Evolutionary conservation across 2,329 filamentous ascomycete species (phyloP), one percentile per base, ranked within the genome.

Genomic region (Phyllosticta capitalensis): DNA sequence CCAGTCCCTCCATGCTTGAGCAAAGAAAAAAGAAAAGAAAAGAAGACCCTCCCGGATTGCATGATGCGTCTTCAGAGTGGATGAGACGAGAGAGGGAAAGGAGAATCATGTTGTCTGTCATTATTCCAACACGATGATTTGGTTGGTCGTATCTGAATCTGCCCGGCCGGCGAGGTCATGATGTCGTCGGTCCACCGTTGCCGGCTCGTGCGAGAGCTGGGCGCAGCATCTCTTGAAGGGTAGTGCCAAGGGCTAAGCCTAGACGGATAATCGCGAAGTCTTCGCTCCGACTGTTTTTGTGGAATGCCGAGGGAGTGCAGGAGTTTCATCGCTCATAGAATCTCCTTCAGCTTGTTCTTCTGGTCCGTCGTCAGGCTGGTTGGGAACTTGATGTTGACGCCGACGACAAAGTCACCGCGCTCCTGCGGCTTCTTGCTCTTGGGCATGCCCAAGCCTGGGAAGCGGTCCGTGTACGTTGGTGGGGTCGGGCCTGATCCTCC

Each of bases 301-400:
- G 38, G 38, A n/a, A 3, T n/a, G 17, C 6, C 24, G 7, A 26
- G 24, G 38, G 12, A 52, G 19, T 17, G 19, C 22, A 12, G 22
- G 22, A 52, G 10, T 7, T 52, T 52, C 50, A n/a, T 19, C 33
- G 9, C 53, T 68, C 74, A 82, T 60, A 99, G 77, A 67, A 96
- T 89, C 67, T 92, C 87, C 75, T 82, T 89, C 64, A 99, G 74
- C 70, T 87, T 81, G 64, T 85, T 78, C 79, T 96, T 97, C 76
- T 97, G 92, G 4, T 81, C 77, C 7, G 81, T 60, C 3, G 90
- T 92, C 74, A 99, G 75, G 49, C 75, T 86, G 2, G 85, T 86
- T 0, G 94, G 94, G 78, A 96, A 97, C 70, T 89, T 92, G 72
- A 99, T 92, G 69, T 94, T 94, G 68, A 96, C 92, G 62, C 86